Evolutionary conservation across 441 rosid species (phyloP).

Genomic region (Pelargonium cotyledonis): DNA sequence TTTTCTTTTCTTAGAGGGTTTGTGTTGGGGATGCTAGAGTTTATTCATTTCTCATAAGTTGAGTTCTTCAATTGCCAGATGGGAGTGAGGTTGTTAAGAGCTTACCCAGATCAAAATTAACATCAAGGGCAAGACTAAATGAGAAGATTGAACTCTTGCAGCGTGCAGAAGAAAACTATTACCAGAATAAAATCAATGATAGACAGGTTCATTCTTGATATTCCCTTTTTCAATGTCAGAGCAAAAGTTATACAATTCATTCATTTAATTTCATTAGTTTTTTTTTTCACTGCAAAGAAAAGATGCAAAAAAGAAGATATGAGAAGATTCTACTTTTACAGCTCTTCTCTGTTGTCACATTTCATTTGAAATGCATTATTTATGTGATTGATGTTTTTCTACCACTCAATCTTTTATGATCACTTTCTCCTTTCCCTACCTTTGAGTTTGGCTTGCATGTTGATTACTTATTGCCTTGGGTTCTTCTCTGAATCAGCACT

Average conservation of each 20-base stretch:
- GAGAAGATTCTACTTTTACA: background rate
- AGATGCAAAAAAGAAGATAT: no score
- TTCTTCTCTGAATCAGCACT: no score
- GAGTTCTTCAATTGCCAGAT: conserved; percentile 36
- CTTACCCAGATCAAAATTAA: conserved; percentile 39
- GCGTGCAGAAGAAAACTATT: conserved; percentile 66
- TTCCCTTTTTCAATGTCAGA: background rate
- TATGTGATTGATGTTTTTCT: no score
- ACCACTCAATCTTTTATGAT: no score
- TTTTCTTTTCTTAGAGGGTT: background rate
- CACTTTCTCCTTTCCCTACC: no score
- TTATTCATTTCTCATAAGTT: conserved; percentile 11
- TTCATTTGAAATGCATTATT: no score
- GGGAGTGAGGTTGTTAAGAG: conserved; percentile 40
- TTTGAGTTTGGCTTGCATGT: no score
- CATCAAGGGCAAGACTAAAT: conserved; percentile 45
- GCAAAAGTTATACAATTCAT: background rate
- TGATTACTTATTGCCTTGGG: no score
- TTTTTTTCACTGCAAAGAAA: background rate
- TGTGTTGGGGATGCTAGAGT: background rate
- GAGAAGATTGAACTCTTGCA: conserved; percentile 66
- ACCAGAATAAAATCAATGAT: conserved; percentile 32
- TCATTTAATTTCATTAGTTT: background rate
- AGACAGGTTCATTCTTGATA: conserved; percentile 48
- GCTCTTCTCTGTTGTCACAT: background rate